Evolutionary conservation across 2,329 filamentous ascomycete genomes (phyloP), one percentile per base, ranked within the genome.

Genomic region (Venturia nashicola): DNA sequence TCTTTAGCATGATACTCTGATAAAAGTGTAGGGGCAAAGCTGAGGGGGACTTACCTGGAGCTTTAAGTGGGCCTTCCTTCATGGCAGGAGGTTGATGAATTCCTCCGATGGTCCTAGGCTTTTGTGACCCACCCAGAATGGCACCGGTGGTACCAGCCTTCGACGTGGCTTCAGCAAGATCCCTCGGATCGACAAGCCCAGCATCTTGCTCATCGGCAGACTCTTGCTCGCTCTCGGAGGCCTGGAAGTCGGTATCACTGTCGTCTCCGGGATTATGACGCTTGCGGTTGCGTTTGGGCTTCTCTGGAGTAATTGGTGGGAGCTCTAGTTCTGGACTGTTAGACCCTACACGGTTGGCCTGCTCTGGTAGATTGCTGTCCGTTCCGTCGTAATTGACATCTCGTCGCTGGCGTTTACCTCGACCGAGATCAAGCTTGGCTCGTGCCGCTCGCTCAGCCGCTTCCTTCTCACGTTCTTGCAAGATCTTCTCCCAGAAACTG

Each of bases 401-500:
- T 65, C 79, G 74, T 66, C 88, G 84, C 67, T 86, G 86, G 68
- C 94, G 84, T 67, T 90, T 90, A 46, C 94, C 94, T 65, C 94
- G 85, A 12, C 94, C 94, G 59, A 97, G 84, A n/a, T 84, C 84
- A 72, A 95, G 85, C 60, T 86, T 81, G 65, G 86, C 85, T 18
- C 78, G 80, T 42, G 86, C 86, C 8, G 86, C 85, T 69, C 91
- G 86, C 64, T 85, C 84, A n/a, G 84, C 82, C 2, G 91, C 92
- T 63, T 88, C 85, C 51, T 84, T 85, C 73, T 96, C 90, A 67
- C 94, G 86, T 71, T 95, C 84, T 62, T 86, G 85, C 43, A 99
- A 79, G 65, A 99, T 97, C 69, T 87, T 87, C 63, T 96, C 91
- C 95, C 95, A 99, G 0, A 95, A 84, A 43, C 85, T 86, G 16